A percentile compares a stretch with the other conserved stretches of the same genome.
Conservation (phyloP, 2,329 filamentous ascomycete species). For the Penicillium sp. region DNA sequence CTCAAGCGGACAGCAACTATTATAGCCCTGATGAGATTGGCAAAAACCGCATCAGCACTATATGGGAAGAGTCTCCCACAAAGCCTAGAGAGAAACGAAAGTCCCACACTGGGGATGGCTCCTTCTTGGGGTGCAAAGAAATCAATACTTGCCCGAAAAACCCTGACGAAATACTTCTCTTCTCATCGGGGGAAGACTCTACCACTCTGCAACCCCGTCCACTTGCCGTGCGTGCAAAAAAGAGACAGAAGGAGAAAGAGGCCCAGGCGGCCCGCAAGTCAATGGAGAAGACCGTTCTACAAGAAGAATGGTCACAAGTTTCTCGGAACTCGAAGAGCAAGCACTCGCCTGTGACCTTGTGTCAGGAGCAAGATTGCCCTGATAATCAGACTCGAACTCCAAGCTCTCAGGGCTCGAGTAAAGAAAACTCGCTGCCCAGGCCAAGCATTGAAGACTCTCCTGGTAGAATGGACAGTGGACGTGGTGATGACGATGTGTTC, state of each 20-base stretch:
- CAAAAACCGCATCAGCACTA: constrained; percentile 37
- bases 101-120: constrained; percentile 30
- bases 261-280: constrained; percentile 9
- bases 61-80: constrained; percentile 33
- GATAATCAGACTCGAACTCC: constrained; percentile 16
- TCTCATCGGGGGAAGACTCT: constrained; percentile 30
- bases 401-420: constrained; percentile 20
- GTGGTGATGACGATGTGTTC: constrained; percentile 34
- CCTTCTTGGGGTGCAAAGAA: constrained; percentile 44
- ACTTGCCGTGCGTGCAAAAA: constrained; percentile 23
- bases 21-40: constrained; percentile 43
- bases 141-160: constrained; percentile 35
- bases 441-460: constrained; percentile 11
- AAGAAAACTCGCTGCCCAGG: constrained; percentile 23
- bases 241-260: constrained; percentile 19
- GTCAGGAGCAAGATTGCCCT: constrained; percentile 21
- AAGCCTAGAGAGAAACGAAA: constrained; percentile 23
- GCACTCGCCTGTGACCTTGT: constrained; percentile 27
- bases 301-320: constrained; percentile 31
- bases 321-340: constrained; percentile 39
- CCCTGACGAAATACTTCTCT: constrained; percentile 40
- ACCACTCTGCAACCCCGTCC: constrained; percentile 24
- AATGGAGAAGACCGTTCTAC: constrained; percentile 21
- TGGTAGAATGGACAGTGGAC: constrained; percentile 13
- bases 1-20: constrained; percentile 25